phyloP scores from a whole-genome alignment of 768 basidiomycete species.

The Pluteus cervinus region DNA sequence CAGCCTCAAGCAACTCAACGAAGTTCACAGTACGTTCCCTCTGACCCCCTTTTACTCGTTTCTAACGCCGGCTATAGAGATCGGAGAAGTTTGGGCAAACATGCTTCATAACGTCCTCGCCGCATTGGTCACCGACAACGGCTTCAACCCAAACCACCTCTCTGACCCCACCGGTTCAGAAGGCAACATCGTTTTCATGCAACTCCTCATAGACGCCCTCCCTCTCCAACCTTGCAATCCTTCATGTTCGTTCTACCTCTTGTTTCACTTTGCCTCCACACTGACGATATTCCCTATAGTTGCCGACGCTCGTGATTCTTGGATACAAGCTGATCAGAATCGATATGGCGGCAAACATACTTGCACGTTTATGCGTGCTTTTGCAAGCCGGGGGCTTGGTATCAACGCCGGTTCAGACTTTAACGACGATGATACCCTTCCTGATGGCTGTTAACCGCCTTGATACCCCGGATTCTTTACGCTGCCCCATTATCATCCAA shows the following conservation, averaged over 20 bases:
- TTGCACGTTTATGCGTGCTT: slow-evolving; percentile 39
- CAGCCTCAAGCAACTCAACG: slow-evolving; percentile 20
- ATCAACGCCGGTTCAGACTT: slow-evolving; percentile 20
- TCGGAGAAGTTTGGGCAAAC: slow-evolving; percentile 34
- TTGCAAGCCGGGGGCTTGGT: slow-evolving; percentile 47
- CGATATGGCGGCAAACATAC: slow-evolving; percentile 37
- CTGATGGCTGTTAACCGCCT: slow-evolving; percentile 22
- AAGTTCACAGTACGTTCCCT: slow-evolving; percentile 27
- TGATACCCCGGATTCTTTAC: too few relatives aligned
- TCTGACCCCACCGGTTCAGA: slow-evolving; percentile 29
- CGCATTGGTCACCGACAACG: slow-evolving; percentile 10
- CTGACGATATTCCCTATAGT: slow-evolving; percentile 20
- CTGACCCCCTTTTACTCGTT: not conserved
- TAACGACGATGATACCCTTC: slow-evolving; percentile 22
- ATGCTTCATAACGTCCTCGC: slow-evolving; percentile 16
- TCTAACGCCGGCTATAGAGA: slow-evolving; percentile 14
- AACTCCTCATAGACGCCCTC: slow-evolving; percentile 46
- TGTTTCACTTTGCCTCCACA: not conserved
- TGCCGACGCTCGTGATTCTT: slow-evolving; percentile 39
- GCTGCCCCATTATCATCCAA: too few relatives aligned
- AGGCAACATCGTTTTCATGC: slow-evolving; percentile 49
- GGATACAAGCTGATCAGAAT: slow-evolving; percentile 47
- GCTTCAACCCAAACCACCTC: slow-evolving; percentile 2
- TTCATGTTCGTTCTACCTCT: slow-evolving; percentile 30
- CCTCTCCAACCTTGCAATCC: slow-evolving; percentile 44